These are phyloP conservation scores for Fusarium algeriense DNA, from an alignment of 2,329 filamentous ascomycete species.

Conservation along the genomic window DNA sequence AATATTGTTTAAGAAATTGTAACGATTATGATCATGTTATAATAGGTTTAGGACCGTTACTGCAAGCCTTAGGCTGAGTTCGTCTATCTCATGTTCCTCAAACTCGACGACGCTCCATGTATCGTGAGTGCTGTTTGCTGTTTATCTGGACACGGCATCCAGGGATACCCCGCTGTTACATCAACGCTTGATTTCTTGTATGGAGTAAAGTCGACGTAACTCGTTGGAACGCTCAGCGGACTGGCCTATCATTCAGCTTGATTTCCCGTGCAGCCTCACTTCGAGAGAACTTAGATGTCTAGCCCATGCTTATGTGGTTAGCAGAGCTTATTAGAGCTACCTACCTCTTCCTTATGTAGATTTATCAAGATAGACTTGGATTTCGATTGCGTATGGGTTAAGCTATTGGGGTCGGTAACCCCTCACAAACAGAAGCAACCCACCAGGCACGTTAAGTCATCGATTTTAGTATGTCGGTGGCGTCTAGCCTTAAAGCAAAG, in stretches of 20 bases:
- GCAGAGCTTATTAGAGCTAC: neutral
- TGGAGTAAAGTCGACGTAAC: neutral
- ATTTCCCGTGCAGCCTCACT: slow-evolving; percentile 13
- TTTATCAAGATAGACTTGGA: neutral
- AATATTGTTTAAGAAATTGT: no score
- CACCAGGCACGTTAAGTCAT: slow-evolving; percentile 25
- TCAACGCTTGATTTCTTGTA: slow-evolving; percentile 2
- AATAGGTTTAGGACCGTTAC: no score
- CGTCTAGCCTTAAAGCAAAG: slow-evolving; percentile 4
- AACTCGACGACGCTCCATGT: neutral
- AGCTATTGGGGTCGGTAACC: slow-evolving; percentile 4
- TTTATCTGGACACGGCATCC: neutral
- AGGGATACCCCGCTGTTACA: slow-evolving; percentile 22
- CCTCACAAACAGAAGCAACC: neutral
- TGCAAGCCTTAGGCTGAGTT: no score
- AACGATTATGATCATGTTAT: no score
- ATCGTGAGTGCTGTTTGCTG: neutral
- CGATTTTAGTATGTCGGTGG: slow-evolving; percentile 19
- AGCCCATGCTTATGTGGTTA: neutral
- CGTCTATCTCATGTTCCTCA: no score
- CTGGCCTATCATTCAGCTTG: neutral
- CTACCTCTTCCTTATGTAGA: neutral
- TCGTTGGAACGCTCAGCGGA: neutral
- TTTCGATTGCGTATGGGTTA: neutral
- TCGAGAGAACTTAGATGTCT: neutral